These are phyloP conservation scores for Takashimella koratensis DNA, from an alignment of 1,284 basidiomycete species.

Conservation along the genomic window DNA sequence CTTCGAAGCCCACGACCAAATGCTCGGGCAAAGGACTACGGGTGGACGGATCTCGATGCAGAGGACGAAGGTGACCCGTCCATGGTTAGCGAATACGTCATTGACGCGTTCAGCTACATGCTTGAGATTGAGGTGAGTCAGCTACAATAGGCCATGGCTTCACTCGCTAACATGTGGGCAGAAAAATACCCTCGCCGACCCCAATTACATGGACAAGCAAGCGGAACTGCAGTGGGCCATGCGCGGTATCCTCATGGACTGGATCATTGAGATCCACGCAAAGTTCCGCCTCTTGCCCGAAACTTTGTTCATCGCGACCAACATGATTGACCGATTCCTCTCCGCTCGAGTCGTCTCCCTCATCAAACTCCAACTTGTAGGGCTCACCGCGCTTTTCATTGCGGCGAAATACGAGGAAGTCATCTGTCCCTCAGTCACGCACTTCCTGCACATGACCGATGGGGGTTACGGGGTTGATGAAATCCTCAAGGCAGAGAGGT, in stretches of 20 bases:
- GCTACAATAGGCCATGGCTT: slow-evolving; percentile 61
- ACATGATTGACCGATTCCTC: slow-evolving; percentile 96
- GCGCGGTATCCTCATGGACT: slow-evolving; percentile 92
- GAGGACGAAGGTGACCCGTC: slow-evolving; percentile 92
- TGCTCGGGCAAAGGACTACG: slow-evolving; percentile 52
- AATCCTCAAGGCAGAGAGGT: slow-evolving; percentile 89
- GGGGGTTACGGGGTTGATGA: slow-evolving; percentile 80
- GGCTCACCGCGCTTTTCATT: slow-evolving; percentile 89
- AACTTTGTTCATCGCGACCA: slow-evolving; percentile 90
- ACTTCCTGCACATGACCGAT: slow-evolving; percentile 87
- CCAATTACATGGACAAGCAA: slow-evolving; percentile 86
- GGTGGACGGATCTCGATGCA: slow-evolving; percentile 82
- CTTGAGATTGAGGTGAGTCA: slow-evolving; percentile 60
- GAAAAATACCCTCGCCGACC: slow-evolving; percentile 77
- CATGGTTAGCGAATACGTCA: slow-evolving; percentile 96
- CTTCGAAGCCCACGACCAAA: slow-evolving; percentile 27
- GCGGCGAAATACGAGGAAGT: slow-evolving; percentile 96
- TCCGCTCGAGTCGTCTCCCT: slow-evolving; percentile 84
- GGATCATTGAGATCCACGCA: slow-evolving; percentile 93
- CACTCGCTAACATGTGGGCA: slow-evolving; percentile 36
- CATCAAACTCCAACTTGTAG: slow-evolving; percentile 90
- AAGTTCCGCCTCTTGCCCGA: slow-evolving; percentile 93
- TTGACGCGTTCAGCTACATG: slow-evolving; percentile 91
- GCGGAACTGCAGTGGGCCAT: slow-evolving; percentile 89
- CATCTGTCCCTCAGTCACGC: slow-evolving; percentile 78